Conservation (phyloP, 192 early-diverging fungal species). For the Coemansia sp. region DNA sequence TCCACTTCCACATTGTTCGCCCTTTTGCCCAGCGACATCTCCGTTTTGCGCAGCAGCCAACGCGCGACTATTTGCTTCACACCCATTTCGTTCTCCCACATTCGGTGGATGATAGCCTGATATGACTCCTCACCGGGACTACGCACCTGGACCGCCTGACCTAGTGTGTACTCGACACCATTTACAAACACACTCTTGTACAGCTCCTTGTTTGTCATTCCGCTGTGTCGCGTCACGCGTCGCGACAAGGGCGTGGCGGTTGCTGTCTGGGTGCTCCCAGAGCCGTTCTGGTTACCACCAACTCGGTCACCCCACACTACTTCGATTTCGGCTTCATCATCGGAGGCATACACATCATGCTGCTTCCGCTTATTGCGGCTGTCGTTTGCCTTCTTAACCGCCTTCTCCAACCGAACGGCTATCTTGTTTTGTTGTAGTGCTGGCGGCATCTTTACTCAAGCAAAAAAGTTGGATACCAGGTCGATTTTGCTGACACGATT, state of each 20-base stretch:
- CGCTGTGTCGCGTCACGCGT: conserved; percentile 60
- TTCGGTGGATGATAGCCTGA: conserved; percentile 54
- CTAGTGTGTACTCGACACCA: conserved; percentile 46
- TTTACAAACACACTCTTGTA: conserved; percentile 51
- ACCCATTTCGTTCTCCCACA: conserved; percentile 61
- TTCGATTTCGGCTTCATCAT: conserved; percentile 17
- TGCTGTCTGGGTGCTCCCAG: not conserved
- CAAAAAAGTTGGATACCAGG: not conserved
- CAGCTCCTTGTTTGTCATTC: conserved; percentile 55
- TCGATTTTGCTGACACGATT: not conserved
- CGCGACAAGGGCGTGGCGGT: conserved; percentile 21
- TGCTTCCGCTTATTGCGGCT: conserved; percentile 19
- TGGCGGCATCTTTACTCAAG: conserved; percentile 10
- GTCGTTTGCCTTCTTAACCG: conserved; percentile 15
- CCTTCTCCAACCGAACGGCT: conserved; percentile 37
- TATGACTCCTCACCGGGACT: conserved; percentile 52
- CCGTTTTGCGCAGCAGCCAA: conserved; percentile 56
- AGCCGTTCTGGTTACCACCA: not conserved
- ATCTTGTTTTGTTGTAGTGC: conserved; percentile 24
- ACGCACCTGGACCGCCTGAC: conserved; percentile 32
- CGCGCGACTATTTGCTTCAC: conserved; percentile 53
- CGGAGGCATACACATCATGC: conserved; percentile 11
- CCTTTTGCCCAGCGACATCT: conserved; percentile 30
- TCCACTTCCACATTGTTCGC: conserved; percentile 14
- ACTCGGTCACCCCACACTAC: conserved; percentile 43